Conservation (phyloP, 345 rosid genomes). For the Brassica nigra region DNA sequence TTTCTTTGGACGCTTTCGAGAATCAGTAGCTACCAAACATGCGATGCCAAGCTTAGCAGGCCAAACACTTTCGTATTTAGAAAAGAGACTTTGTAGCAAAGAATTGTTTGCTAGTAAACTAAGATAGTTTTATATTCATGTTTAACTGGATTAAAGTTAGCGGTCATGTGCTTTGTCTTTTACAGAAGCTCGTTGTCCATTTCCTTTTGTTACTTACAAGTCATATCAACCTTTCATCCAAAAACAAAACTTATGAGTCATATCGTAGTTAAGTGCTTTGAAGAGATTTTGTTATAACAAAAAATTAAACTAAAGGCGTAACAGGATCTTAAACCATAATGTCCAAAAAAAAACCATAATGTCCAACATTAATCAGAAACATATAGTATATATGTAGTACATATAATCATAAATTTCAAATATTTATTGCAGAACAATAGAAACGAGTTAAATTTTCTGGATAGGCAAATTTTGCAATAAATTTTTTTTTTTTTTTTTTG, state of each 20-base stretch:
- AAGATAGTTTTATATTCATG: neutral
- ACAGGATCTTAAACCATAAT: neutral
- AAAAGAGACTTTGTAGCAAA: slow-evolving; percentile 27
- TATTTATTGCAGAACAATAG: neutral
- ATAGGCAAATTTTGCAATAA: neutral
- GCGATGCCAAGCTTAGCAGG: slow-evolving; percentile 31
- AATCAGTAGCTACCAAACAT: slow-evolving; percentile 32
- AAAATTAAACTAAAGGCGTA: neutral
- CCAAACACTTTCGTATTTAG: slow-evolving; percentile 25
- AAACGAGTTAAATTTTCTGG: neutral
- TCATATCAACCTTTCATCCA: neutral
- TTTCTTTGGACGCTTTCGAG: slow-evolving; percentile 22
- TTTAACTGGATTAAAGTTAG: slow-evolving; percentile 17
- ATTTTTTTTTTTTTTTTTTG: neutral
- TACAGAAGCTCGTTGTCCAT: neutral
- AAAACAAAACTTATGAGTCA: neutral
- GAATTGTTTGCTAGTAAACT: slow-evolving; percentile 23
- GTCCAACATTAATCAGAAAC: neutral
- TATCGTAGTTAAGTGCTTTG: neutral
- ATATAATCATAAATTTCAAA: neutral
- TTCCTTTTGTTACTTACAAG: neutral
- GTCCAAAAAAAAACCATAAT: neutral
- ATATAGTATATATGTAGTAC: neutral
- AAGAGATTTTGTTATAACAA: neutral
- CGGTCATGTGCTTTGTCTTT: slow-evolving; percentile 22